These are phyloP conservation scores for Jatropha multifida DNA, from an alignment of 441 rosid genomes.

Conservation along the genomic window DNA sequence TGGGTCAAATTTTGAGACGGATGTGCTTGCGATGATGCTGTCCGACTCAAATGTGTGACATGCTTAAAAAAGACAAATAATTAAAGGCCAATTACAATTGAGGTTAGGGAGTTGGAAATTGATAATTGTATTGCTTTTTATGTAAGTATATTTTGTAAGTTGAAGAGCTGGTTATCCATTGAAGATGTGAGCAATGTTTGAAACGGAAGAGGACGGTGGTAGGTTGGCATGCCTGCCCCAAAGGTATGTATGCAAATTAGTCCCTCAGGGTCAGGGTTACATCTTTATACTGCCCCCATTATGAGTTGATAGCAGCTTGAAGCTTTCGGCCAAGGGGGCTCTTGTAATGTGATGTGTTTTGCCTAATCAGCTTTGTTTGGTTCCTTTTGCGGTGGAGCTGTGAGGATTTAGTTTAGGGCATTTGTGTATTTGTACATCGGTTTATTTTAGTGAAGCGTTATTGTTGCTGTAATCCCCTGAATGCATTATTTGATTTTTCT, in stretches of 20 bases:
- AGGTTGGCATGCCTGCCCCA: constrained; percentile 46
- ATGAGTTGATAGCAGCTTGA: constrained; percentile 25
- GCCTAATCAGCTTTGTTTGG: constrained; percentile 18
- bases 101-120: constrained; percentile 25
- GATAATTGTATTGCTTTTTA: constrained; percentile 23
- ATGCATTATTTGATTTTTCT: neutral
- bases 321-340: constrained; percentile 26
- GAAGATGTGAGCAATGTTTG: constrained; percentile 27
- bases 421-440: constrained; percentile 40
- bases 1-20: constrained; percentile 63
- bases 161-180: constrained; percentile 30
- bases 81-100: constrained; percentile 17
- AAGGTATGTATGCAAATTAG: constrained; percentile 33
- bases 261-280: constrained; percentile 19
- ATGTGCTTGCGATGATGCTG: constrained; percentile 60
- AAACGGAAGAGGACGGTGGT: constrained; percentile 31
- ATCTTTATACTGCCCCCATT: constrained; percentile 23
- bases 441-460: constrained; percentile 30
- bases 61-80: neutral
- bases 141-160: constrained; percentile 29
- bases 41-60: constrained; percentile 61
- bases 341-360: constrained; percentile 28
- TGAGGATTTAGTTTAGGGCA: constrained; percentile 33
- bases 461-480: constrained; percentile 20
- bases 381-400: constrained; percentile 35